These are phyloP conservation scores for Babesia divergens DNA, from an alignment of 169 alveolate species.

Conservation along the genomic window DNA sequence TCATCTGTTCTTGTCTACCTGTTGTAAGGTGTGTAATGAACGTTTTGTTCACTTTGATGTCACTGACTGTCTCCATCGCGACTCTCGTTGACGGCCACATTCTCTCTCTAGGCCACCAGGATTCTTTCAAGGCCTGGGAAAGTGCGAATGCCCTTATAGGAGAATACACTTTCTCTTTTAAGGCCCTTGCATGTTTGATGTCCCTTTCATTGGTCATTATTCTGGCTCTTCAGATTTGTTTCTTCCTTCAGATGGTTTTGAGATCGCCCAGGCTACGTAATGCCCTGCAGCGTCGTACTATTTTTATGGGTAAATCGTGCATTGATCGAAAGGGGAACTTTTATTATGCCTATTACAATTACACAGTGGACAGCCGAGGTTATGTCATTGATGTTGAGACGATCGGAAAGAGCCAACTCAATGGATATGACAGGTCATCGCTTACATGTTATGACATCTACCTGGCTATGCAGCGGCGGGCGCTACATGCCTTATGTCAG, in stretches of 20 bases:
- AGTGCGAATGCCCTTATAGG: neutral
- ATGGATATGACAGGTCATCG: neutral
- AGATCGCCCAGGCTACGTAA: neutral
- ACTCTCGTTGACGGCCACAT: neutral
- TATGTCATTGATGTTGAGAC: neutral
- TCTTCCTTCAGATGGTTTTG: conserved; percentile 9
- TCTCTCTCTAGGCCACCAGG: conserved; percentile 11
- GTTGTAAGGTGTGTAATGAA: conserved; percentile 10
- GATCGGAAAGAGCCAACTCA: neutral
- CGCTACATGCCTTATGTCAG: conserved; percentile 6
- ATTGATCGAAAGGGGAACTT: neutral
- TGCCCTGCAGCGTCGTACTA: conserved; percentile 4
- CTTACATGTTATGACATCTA: conserved; percentile 17
- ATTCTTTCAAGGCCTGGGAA: conserved; percentile 12
- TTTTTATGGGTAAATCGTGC: conserved; percentile 22
- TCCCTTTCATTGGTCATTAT: neutral
- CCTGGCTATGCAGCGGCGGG: conserved; percentile 24
- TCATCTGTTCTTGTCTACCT: conserved; percentile 3
- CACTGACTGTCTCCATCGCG: neutral
- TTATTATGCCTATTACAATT: neutral
- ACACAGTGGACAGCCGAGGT: conserved; percentile 15
- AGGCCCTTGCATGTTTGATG: neutral
- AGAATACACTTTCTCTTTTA: neutral
- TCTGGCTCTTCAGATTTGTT: neutral
- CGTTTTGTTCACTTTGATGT: conserved; percentile 17